These are phyloP conservation scores for Lactarius pseudohatsudake DNA, from an alignment of 768 basidiomycete genomes.

Conservation along the genomic window DNA sequence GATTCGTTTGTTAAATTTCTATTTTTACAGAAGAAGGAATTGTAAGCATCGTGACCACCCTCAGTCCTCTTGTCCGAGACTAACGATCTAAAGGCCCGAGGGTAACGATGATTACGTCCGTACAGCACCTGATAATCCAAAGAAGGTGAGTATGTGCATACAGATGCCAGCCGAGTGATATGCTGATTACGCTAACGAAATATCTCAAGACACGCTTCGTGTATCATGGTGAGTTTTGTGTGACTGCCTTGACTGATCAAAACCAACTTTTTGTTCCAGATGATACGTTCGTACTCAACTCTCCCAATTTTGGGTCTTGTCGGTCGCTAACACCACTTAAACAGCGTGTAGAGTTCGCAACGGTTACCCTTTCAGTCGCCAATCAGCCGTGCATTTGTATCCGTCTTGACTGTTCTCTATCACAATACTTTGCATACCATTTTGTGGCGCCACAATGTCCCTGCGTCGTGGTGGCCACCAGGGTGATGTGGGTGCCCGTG, in stretches of 20 bases:
- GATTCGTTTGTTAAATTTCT: background rate
- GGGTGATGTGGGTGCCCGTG: no score
- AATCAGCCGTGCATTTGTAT: conserved; percentile 17
- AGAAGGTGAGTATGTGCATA: conserved; percentile 57
- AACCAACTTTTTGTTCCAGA: conserved; percentile 11
- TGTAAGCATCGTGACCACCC: conserved; percentile 43
- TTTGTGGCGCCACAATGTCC: background rate
- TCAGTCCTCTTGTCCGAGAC: conserved; percentile 1
- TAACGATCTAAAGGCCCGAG: conserved; percentile 51
- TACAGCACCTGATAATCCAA: conserved; percentile 79
- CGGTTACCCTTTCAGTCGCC: background rate
- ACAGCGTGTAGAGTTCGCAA: conserved; percentile 21
- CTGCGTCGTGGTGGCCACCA: no score
- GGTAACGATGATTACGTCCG: conserved; percentile 84
- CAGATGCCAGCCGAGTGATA: background rate
- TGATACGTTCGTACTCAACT: conserved; percentile 27
- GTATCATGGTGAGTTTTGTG: conserved; percentile 62
- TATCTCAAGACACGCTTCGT: conserved; percentile 66
- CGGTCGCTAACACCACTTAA: background rate
- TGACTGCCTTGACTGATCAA: background rate
- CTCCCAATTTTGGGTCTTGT: background rate
- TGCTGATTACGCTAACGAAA: conserved; percentile 21
- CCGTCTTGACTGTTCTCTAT: conserved; percentile 18
- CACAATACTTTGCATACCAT: conserved; percentile 20
- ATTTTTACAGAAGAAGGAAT: conserved; percentile 52